Evolutionary conservation across 1,284 basidiomycete species (phyloP).

Genomic region (Rhodofomes roseus): DNA sequence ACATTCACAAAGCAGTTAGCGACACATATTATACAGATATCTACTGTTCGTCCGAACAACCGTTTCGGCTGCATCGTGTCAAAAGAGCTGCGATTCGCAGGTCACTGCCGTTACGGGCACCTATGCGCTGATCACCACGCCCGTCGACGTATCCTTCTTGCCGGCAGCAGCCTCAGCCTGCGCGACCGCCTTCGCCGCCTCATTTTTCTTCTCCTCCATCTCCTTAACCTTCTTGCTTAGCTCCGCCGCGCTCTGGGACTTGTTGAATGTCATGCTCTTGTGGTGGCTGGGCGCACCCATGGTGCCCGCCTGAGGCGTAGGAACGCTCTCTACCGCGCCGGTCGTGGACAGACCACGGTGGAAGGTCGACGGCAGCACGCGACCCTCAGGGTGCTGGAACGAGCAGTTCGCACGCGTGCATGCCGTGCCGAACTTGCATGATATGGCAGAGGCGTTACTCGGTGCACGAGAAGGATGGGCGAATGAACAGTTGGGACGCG

Average conservation of each 20-base stretch:
- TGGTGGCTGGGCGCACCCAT: slow-evolving; percentile 59
- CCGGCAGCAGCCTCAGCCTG: slow-evolving; percentile 54
- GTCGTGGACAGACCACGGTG: slow-evolving; percentile 66
- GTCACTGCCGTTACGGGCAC: not conserved
- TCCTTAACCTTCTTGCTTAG: slow-evolving; percentile 56
- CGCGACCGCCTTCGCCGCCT: slow-evolving; percentile 55
- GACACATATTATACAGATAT: not conserved
- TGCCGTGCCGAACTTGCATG: slow-evolving; percentile 72
- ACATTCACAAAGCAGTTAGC: not conserved
- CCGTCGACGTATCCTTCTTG: slow-evolving; percentile 46
- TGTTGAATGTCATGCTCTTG: slow-evolving; percentile 67
- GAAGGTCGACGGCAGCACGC: slow-evolving; percentile 72
- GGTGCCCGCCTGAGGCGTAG: slow-evolving; percentile 59
- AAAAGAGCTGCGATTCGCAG: not conserved
- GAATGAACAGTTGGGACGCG: slow-evolving; percentile 69
- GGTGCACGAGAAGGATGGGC: slow-evolving; percentile 46
- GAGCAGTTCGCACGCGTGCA: slow-evolving; percentile 75
- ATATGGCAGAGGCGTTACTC: slow-evolving; percentile 37
- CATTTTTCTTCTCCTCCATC: slow-evolving; percentile 50
- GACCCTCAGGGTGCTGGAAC: slow-evolving; percentile 78
- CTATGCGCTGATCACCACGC: slow-evolving; percentile 53
- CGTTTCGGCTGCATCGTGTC: not conserved
- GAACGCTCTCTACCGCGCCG: slow-evolving; percentile 55
- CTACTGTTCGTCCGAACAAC: not conserved
- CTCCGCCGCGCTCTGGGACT: slow-evolving; percentile 42